phyloP scores from a whole-genome alignment of 257 asterid species.

The Fraxinus excelsior region DNA sequence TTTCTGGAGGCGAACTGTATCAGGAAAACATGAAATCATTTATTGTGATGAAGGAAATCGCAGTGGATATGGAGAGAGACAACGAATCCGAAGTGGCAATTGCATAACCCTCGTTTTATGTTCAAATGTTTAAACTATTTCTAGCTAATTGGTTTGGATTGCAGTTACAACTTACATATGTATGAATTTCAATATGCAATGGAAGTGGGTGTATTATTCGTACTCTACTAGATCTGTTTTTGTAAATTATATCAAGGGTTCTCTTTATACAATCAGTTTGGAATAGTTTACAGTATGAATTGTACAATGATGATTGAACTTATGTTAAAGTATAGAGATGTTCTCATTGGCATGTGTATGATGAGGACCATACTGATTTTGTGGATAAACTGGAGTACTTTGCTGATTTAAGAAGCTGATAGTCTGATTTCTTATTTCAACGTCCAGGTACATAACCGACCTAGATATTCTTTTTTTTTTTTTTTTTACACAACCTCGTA shows the following conservation, averaged over 20 bases:
- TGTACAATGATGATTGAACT: neutral
- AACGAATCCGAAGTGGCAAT: conserved; percentile 53
- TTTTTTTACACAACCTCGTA: neutral
- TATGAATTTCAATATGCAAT: neutral
- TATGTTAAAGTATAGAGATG: neutral
- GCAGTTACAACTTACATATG: neutral
- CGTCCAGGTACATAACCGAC: neutral
- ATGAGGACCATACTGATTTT: neutral
- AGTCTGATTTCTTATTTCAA: neutral
- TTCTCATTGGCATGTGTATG: neutral
- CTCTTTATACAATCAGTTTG: neutral
- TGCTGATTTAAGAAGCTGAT: neutral
- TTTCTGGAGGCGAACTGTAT: conserved; percentile 7
- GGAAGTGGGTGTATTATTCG: neutral
- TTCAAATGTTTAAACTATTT: conserved; percentile 5
- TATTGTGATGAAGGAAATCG: conserved; percentile 65
- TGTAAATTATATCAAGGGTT: neutral
- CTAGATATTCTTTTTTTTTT: neutral
- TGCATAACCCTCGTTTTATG: conserved; percentile 41
- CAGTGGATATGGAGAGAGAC: conserved; percentile 74
- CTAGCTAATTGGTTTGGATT: neutral
- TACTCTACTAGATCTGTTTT: neutral
- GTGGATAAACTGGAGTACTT: neutral
- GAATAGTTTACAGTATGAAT: neutral
- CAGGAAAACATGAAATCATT: conserved; percentile 79